Evolutionary conservation across 257 asterid species (phyloP), one percentile per base, ranked within the genome.

Genomic region (Gentiana macrophylla): DNA sequence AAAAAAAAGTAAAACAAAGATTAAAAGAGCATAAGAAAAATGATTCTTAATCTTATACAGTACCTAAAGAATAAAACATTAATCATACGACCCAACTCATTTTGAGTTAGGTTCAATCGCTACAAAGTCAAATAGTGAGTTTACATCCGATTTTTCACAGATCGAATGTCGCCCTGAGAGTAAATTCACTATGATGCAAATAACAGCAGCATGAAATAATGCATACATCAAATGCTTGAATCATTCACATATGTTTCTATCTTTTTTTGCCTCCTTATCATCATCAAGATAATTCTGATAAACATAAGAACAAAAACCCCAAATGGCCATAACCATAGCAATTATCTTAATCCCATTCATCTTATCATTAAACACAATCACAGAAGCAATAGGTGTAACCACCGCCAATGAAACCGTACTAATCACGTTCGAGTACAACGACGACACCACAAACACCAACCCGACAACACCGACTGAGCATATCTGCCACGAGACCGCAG

Each of bases 271-370:
- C 24, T 24, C 24, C 24, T 24, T 24, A 24, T 37, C 51, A 5
- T 71, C 80, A 67, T 71, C 80, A 45, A 75, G 80, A 38, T 71
- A 75, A 57, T 67, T 65, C 61, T 71, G 77, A 67, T 75, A 75
- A 4, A 63, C 8, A 55, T 67, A 75, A 2, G 80, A 75, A 38
- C 67, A 59, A 43, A 71, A 75, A 4, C 77, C 80, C 80, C 80
- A 75, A 32, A 75, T 37, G 24, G 80, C 74, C 32, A 75, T 74
- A 32, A 75, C 5, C 65, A 75, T 46, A 24, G 77, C 51, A 11
- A 75, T 67, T 3, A 71, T 59, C 53, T 75, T 75, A 36, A 57
- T 67, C 3, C 80, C 80, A 57, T 71, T 72, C 80, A 75, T 75
- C 57, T 64, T 75, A 44, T 75, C 80, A 45, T 62, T 55, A 57